Base-by-base conservation (phyloP, 352 stramenopile species). In the Plasmopara muralis region DNA sequence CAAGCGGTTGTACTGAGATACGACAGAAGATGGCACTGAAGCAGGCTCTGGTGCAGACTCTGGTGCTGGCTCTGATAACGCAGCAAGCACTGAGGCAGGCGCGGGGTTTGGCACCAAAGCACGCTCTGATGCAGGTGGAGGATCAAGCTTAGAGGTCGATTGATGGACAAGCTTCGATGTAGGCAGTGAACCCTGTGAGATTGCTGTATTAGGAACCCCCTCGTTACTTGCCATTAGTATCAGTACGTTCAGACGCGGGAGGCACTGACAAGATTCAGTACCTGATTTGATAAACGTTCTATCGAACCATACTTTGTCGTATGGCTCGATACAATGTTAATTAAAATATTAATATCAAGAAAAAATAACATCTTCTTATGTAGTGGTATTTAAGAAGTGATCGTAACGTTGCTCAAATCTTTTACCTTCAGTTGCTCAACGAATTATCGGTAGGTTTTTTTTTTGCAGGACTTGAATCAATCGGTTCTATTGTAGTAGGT, bases 1-100 rank as follows among this genome's bases (percentile, higher is more conserved):
- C 49, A 90, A 55, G 0, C 76, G 79, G 43, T 74, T 85, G 66
- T 69, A 87, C 33, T 74, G 69, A 12, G 60, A 63, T 18, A 18
- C 13, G 9, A 39, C 14, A 5, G 40, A 14, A 5, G 46, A 29
- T 20, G 65, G 46, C 40, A 54, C 50, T 57, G 54, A 60, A n/a
- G 47, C 37, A 14, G 48, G 57, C 39, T 62, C 42, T 5, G 14
- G 31, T 35, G 31, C 31, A 12, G 31, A 35, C 1, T 12, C 31
- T 35, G 31, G 10, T 1, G 10, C 16, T 10, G 48, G 29, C 29
- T 51, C 55, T 10, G n/a, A 13, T 2, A 41, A 14, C 13, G 16
- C 25, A 10, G 16, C 20, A 25, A 25, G 16, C n/a, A 35, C 16
- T 25, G 33, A 14, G 31, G 10, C 10, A 35, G 31, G 10, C 31